Evolutionary conservation across 345 rosid genomes (phyloP).

Genomic region (Populus davidiana): DNA sequence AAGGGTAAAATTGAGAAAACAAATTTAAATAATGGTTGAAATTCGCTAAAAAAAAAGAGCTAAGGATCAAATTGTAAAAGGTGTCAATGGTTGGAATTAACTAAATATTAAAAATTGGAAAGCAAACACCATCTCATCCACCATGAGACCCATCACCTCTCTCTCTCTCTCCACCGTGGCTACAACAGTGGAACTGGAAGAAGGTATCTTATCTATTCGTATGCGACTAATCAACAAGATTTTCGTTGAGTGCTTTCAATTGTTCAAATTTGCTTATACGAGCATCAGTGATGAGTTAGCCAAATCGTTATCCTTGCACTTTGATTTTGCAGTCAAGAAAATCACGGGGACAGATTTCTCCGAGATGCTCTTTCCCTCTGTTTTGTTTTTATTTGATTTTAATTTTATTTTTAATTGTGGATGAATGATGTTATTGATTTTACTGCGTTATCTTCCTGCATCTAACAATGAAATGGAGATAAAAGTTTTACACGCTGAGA

Average conservation of each 20-base stretch:
- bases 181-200: too few relatives aligned
- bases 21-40: too few relatives aligned
- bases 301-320: conserved; percentile 70
- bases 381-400: neutral
- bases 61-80: too few relatives aligned
- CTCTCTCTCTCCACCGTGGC: too few relatives aligned
- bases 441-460: conserved; percentile 50
- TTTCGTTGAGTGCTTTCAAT: neutral
- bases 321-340: conserved; percentile 59
- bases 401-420: neutral
- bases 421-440: conserved; percentile 35
- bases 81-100: too few relatives aligned
- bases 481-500: conserved; percentile 29
- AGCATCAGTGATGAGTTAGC: conserved; percentile 46
- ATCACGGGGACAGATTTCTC: conserved; percentile 36
- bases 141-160: too few relatives aligned
- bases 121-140: too few relatives aligned
- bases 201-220: too few relatives aligned
- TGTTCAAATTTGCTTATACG: neutral
- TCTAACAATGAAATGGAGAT: conserved; percentile 29
- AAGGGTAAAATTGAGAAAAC: too few relatives aligned
- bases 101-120: too few relatives aligned
- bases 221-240: too few relatives aligned
- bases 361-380: conserved; percentile 27
- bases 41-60: too few relatives aligned